Evolutionary conservation across 805 yeast genomes (phyloP), one percentile per base, ranked within the genome.

Genomic region (Kuraishia borneana): DNA sequence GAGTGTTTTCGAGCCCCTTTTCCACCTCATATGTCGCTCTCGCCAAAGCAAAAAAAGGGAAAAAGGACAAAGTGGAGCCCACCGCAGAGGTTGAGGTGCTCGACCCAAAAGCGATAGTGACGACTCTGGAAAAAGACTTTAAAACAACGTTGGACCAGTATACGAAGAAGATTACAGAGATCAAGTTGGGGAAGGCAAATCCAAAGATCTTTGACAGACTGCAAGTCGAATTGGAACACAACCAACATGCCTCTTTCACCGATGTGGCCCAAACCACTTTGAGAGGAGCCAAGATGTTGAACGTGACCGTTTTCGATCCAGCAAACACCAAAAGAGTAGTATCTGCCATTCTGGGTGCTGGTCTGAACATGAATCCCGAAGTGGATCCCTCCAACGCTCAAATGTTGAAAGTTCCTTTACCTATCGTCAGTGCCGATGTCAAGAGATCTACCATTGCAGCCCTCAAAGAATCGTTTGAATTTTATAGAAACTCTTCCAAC

Each of bases 271-370:
- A 77, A 40, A 78, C 89, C 3, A 60, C 80, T 1, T 44, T 73
- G 34, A 79, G 79, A 43, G 92, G 89, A 5, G 62, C 67, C 19
- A 68, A 83, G 45, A 65, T 73, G 43, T 62, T 84, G 34, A 56
- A 71, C 21, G 72, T 89, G n/a, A 85, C 95, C 0, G 88, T 87
- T 2, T 89, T 80, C 54, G 96, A 89, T 48, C 94, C 95, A 5
- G 67, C 65, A 34, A 69, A 83, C 43, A 67, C 74, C 26, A 80
- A 83, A 45, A 66, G 70, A 39, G 70, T 89, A 20, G 68, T 81
- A 20, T 76, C 85, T 34, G 67, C 88, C 0, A 75, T 89, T 14
- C 23, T 53, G 84, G 39, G 79, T 71, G 65, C 88, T 0, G 70
- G 72, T 7, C 58, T 83, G 50, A 82, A 83, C 47, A 56, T 89